These are phyloP conservation scores for Penicillium manginii DNA, from an alignment of 495 filamentous ascomycete species.

Conservation along the genomic window DNA sequence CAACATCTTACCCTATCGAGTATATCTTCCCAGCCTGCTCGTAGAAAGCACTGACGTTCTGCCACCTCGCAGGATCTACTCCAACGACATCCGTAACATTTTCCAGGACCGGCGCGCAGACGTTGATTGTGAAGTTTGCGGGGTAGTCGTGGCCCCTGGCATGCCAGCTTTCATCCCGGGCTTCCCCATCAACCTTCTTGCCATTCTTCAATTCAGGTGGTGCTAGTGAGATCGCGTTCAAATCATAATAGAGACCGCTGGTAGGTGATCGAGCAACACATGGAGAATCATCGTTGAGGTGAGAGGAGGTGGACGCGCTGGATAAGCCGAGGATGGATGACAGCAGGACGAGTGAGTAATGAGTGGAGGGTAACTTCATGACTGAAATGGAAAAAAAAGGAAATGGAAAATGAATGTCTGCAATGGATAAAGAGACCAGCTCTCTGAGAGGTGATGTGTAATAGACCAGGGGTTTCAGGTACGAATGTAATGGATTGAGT, in stretches of 20 bases:
- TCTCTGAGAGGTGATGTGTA: constrained; percentile 9
- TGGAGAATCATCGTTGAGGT: constrained; percentile 44
- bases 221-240: constrained; percentile 70
- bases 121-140: constrained; percentile 92
- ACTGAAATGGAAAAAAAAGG: constrained; percentile 1
- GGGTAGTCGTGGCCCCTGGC: constrained; percentile 83
- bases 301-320: constrained; percentile 31
- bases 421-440: constrained; percentile 18
- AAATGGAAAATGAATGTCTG: constrained; percentile 8
- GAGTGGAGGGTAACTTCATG: constrained; percentile 31
- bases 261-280: constrained; percentile 79
- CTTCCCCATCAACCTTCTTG: constrained; percentile 61
- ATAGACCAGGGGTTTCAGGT: not conserved
- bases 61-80: constrained; percentile 64
- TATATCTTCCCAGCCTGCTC: constrained; percentile 71
- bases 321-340: constrained; percentile 24
- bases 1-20: constrained; percentile 73
- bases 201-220: constrained; percentile 56
- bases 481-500: not conserved
- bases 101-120: constrained; percentile 87
- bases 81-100: constrained; percentile 70
- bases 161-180: constrained; percentile 74
- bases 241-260: constrained; percentile 85
- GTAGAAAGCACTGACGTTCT: constrained; percentile 93
- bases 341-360: constrained; percentile 24